Evolutionary conservation across 495 filamentous ascomycete genomes (phyloP).

Genomic region (Stereocaulon alpinum): DNA sequence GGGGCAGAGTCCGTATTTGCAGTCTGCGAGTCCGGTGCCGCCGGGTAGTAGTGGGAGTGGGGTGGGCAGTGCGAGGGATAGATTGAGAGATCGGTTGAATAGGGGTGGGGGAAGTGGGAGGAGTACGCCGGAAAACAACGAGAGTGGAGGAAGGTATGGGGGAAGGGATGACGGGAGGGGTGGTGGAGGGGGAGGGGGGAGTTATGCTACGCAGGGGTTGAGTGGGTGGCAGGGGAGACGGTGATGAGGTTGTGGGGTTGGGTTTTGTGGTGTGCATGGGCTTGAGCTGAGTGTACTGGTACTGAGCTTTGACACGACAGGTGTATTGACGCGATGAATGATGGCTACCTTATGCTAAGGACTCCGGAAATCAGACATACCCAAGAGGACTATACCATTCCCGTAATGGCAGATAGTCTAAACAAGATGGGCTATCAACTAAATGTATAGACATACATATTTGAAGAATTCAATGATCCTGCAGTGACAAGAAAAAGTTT

Average conservation of each 20-base stretch:
- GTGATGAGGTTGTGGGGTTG: neutral
- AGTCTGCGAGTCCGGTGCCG: slow-evolving; percentile 8
- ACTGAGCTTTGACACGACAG: neutral
- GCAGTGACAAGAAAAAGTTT: too few species aligned
- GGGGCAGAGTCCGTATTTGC: slow-evolving; percentile 11
- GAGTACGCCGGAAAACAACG: neutral
- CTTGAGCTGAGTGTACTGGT: neutral
- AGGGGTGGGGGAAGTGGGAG: slow-evolving; percentile 39
- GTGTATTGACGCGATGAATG: neutral
- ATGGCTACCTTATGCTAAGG: too few species aligned
- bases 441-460: too few species aligned
- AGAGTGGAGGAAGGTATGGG: too few species aligned
- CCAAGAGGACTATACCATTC: too few species aligned
- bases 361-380: too few species aligned
- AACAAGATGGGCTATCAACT: too few species aligned
- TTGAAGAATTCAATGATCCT: too few species aligned
- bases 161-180: slow-evolving; percentile 30
- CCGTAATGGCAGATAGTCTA: too few species aligned
- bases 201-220: slow-evolving; percentile 20
- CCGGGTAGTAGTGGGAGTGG: slow-evolving; percentile 33
- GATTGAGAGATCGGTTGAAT: neutral
- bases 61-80: neutral
- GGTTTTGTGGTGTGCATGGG: too few species aligned
- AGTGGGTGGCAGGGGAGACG: slow-evolving; percentile 20
- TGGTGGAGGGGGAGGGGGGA: slow-evolving; percentile 22